Percentiles rank a stretch among this genome's conserved stretches.
phyloP scores from a whole-genome alignment of 768 basidiomycete genomes.

The Trametes maxima region DNA sequence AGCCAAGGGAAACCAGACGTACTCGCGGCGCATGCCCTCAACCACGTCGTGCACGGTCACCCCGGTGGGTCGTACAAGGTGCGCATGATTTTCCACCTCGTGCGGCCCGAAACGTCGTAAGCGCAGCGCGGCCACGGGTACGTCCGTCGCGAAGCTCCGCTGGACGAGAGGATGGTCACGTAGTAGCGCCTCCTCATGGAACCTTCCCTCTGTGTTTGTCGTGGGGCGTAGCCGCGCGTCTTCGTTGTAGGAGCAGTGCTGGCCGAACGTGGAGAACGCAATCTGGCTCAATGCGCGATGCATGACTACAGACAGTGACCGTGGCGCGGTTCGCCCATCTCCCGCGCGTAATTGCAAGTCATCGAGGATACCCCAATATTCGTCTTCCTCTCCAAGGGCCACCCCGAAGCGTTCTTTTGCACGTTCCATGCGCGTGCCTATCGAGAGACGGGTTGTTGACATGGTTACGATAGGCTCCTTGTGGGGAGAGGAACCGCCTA shows the following conservation, averaged over 20 bases:
- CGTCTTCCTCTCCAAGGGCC: neutral
- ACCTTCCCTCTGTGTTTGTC: neutral
- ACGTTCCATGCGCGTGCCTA: neutral
- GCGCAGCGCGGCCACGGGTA: neutral
- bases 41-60: neutral
- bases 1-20: neutral
- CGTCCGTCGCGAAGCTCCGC: neutral
- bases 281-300: too few relatives aligned
- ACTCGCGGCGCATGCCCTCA: neutral
- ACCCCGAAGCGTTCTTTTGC: neutral
- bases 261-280: too few relatives aligned
- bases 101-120: neutral
- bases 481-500: neutral
- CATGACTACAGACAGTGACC: too few relatives aligned
- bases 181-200: neutral
- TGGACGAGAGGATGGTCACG: neutral
- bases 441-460: neutral
- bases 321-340: too few relatives aligned
- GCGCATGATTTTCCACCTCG: neutral
- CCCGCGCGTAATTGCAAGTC: too few relatives aligned
- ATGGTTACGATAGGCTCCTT: neutral
- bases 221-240: neutral
- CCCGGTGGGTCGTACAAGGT: neutral
- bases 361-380: neutral
- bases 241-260: neutral